phyloP scores from a whole-genome alignment of 2,329 filamentous ascomycete species.

The Echinosphaeria canescens region DNA sequence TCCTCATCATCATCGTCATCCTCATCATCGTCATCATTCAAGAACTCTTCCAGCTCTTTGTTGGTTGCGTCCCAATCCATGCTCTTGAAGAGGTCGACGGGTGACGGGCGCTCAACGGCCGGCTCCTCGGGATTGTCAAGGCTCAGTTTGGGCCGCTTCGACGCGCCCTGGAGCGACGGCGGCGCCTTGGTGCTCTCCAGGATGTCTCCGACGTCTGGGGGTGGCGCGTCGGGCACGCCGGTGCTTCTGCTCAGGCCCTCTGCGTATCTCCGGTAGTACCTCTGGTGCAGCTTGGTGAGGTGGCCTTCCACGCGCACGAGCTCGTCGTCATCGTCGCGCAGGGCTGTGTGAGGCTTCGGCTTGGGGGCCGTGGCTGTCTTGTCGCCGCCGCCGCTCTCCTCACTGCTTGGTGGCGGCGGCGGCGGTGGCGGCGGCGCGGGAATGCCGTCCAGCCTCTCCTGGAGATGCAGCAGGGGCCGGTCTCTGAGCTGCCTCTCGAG shows the following conservation, averaged over 20 bases:
- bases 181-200: constrained; percentile 61
- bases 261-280: constrained; percentile 75
- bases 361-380: constrained; percentile 9
- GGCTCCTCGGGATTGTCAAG: constrained; percentile 91
- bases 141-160: constrained; percentile 58
- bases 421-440: constrained; percentile 37
- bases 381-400: constrained; percentile 4
- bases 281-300: constrained; percentile 50
- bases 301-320: constrained; percentile 57
- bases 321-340: constrained; percentile 77
- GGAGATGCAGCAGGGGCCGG: constrained; percentile 74
- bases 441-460: constrained; percentile 75
- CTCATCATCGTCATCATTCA: constrained; percentile 32
- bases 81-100: constrained; percentile 30
- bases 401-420: constrained; percentile 22
- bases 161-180: constrained; percentile 67
- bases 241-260: constrained; percentile 17
- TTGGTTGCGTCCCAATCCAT: constrained; percentile 44
- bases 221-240: constrained; percentile 5
- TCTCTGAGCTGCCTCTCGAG: constrained; percentile 80
- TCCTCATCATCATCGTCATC: constrained; percentile 13
- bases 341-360: constrained; percentile 45
- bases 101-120: constrained; percentile 30
- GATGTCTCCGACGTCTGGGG: constrained; percentile 55
- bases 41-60: constrained; percentile 56